Base-by-base conservation (phyloP, 345 rosid species). In the Murraya koenigii region DNA sequence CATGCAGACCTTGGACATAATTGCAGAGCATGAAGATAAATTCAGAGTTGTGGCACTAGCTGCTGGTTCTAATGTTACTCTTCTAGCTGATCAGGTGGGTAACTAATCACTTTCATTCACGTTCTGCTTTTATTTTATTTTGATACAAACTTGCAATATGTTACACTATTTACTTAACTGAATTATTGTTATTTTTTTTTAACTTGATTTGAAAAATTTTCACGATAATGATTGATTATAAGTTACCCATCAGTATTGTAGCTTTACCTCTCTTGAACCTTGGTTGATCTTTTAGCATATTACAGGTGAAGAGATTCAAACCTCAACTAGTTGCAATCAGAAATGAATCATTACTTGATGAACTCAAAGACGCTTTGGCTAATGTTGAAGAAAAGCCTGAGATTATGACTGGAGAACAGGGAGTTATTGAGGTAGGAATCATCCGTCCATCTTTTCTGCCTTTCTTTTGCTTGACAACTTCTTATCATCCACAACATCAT, bases 51-150 rank as follows among this genome's bases (percentile, higher is more conserved):
- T 96, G 80, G 98, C 94, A 39, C 89, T 96, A 41, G 97, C 99
- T 66, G 98, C 98, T 81, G 99, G 99, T 76, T 92, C 99, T 20
- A 96, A 96, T 77, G 91, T 96, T 39, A 82, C 97, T 74, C 98
- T 94, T 78, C 97, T 96, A 78, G 92, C 91, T 70, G 97, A 94
- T 79, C 98, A 96, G 95, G 97, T 96, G 69, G 63, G 52, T 44
- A 3, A 44, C 49, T 26, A 26, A 14, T 63, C 10, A 0, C 59
- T 71, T 78, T 52, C 47, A 9, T 10, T 41, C 49, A 3, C 49
- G 0, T 11, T 44, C 15, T 44, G 49, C 3, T 44, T 11, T 44
- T 44, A 44, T 38, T n/a, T 36, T 13, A 44, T 66, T 76, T 7
- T 77, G 6, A 47, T 59, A 69, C 17, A 33, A 56, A 76, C 74